Percentiles rank a stretch among this genome's conserved stretches.
phyloP scores from a whole-genome alignment of 306 rosid genomes.

The Pterocarpus santalinus region DNA sequence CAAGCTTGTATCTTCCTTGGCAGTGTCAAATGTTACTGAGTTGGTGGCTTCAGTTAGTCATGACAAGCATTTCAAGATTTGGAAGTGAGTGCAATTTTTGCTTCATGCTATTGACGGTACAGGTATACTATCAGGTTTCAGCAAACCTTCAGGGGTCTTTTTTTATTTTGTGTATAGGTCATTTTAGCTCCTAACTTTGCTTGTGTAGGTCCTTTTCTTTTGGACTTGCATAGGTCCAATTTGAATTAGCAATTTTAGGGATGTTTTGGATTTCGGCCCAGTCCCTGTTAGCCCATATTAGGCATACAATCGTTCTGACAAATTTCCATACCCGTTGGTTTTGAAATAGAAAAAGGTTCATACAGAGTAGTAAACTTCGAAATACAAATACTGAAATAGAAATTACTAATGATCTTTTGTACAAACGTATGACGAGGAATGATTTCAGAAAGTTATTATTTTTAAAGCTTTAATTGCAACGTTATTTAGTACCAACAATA shows the following conservation, averaged over 20 bases:
- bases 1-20: slow-evolving; percentile 68
- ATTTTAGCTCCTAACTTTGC: slow-evolving; percentile 32
- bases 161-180: background rate
- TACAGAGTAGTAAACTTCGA: slow-evolving; percentile 30
- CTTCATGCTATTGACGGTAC: background rate
- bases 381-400: background rate
- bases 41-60: slow-evolving; percentile 83
- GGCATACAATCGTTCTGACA: slow-evolving; percentile 11
- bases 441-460: background rate
- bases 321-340: slow-evolving; percentile 21
- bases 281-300: slow-evolving; percentile 45
- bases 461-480: too few relatives aligned
- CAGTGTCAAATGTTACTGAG: slow-evolving; percentile 63
- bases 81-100: slow-evolving; percentile 61
- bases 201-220: background rate
- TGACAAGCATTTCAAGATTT: slow-evolving; percentile 71
- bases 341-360: slow-evolving; percentile 32
- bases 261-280: slow-evolving; percentile 38
- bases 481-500: too few relatives aligned
- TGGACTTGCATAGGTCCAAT: background rate
- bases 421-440: background rate
- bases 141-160: slow-evolving; percentile 22
- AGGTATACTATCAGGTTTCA: slow-evolving; percentile 11
- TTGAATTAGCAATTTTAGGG: background rate
- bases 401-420: background rate